phyloP scores from a whole-genome alignment of 2,329 filamentous ascomycete species.

The Dryadomyces sulphureus region DNA sequence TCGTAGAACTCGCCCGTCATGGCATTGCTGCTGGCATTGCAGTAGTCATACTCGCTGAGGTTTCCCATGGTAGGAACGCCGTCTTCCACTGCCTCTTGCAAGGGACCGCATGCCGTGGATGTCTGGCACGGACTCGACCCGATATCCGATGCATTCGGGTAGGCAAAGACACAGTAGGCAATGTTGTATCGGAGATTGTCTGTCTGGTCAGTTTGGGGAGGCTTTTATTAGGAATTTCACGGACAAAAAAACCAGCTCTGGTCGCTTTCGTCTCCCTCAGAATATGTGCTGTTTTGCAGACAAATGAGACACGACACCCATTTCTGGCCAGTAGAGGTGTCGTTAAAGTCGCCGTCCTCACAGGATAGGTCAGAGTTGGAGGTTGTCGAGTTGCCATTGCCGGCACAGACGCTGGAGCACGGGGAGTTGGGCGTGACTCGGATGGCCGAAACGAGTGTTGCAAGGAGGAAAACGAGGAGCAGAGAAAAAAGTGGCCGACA shows the following conservation, averaged over 20 bases:
- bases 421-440: slow-evolving; percentile 40
- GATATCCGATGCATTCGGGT: slow-evolving; percentile 29
- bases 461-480: slow-evolving; percentile 7
- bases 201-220: slow-evolving; percentile 15
- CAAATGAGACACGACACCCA: slow-evolving; percentile 36
- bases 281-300: slow-evolving; percentile 34
- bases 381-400: slow-evolving; percentile 30
- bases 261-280: slow-evolving; percentile 32
- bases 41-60: slow-evolving; percentile 30
- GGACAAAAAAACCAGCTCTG: slow-evolving; percentile 42
- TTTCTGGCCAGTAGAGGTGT: slow-evolving; percentile 24
- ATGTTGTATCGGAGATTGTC: slow-evolving; percentile 40
- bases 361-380: slow-evolving; percentile 31
- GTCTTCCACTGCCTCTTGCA: slow-evolving; percentile 25
- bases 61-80: slow-evolving; percentile 21
- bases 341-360: slow-evolving; percentile 26
- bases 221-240: slow-evolving; percentile 13
- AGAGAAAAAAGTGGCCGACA: slow-evolving; percentile 3
- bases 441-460: slow-evolving; percentile 22
- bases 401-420: slow-evolving; percentile 34
- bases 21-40: slow-evolving; percentile 23
- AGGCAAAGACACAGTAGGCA: slow-evolving; percentile 36
- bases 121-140: slow-evolving; percentile 35
- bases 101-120: slow-evolving; percentile 31
- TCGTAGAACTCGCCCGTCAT: slow-evolving; percentile 20